Base-by-base conservation (phyloP, 2,329 filamentous ascomycete genomes). In the Hawksworthiomyces lignivorus region DNA sequence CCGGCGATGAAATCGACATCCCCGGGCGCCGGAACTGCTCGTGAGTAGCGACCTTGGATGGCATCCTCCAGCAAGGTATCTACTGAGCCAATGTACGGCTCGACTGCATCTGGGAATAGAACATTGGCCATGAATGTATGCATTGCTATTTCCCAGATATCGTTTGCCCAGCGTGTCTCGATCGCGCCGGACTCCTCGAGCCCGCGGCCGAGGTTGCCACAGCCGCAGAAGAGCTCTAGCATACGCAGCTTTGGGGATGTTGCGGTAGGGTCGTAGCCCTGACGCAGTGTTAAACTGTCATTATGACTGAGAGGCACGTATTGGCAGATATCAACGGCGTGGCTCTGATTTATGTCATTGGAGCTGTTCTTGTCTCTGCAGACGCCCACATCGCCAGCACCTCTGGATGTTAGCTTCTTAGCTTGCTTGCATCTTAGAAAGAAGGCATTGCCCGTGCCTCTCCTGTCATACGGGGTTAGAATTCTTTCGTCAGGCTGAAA, bases 161-260 rank as follows among this genome's bases (percentile, higher is more conserved):
- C 87, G 20, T 89, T 80, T 0, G 77, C 77, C 66, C 76, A 83
- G 4, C 68, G 64, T 57, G 84, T 83, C 20, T 77, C 56, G 0
- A 88, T 69, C 0, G 69, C 77, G 1, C 79, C 77, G 1, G 76
- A 77, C 40, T 88, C 84, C 57, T 88, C 84, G 0, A 94, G 64
- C 0, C 85, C 86, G 22, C 83, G 71, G 5, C 85, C 86, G 39
- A 92, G 78, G 39, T 82, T 87, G 0, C 87, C 86, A 15, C 82
- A 81, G 1, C 87, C 87, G 50, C 82, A 87, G 53, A 87, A 94
- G 0, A 92, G 63, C 48, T 87, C 84, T 4, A 90, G 61, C 0
- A 80, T 82, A 5, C 63, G 65, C 8, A 85, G 64, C 44, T 67
- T 68, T 15, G 54, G 47, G 45, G 43, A 56, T 5, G 45, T 24